Base-by-base conservation (phyloP, 1,139 yeast genomes). In the Protomyces inouyei region DNA sequence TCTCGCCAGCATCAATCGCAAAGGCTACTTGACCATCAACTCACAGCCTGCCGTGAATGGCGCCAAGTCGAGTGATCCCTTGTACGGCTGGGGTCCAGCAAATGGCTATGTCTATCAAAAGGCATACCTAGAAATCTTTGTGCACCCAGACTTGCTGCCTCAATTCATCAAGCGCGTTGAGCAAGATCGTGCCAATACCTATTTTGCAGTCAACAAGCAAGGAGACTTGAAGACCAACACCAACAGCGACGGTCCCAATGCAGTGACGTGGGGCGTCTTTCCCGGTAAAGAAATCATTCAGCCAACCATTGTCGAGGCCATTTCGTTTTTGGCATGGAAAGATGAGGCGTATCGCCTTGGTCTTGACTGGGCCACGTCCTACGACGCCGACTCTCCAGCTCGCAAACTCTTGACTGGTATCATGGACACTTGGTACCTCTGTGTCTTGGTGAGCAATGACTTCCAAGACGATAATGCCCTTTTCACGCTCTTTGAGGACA, bases 221-320 rank as follows among this genome's bases (percentile, higher is more conserved):
- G 72, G 91, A 35, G 78, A 83, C 52, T 78, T 89, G 68, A 71
- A 76, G 51, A 80, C 84, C 52, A 92, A 92, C 74, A 85, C 93
- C 59, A 82, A 82, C 52, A 87, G 83, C 59, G 88, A 85, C 67
- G 76, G 80, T 35, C 91, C 95, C 70, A 91, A 90, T 73, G 97
- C 98, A 8, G 97, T 91, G 63, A 93, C 98, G 14, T 93, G 98
- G 98, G 98, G 97, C 68, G 89, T 88, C 52, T 90, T 88, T 82
- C 96, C 96, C 21, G 95, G 95, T 56, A 88, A 87, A 73, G 96
- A 90, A 76, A 88, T 90, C 61, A 80, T 88, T 70, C 96, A 90
- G 76, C 96, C 97, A 64, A 90, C 97, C 0, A 88, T 90, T 73
- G 96, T 90, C n/a, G 97, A 90, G 74, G 86, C 85, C 73, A 84